Percentiles rank a stretch among this genome's conserved stretches.
Conservation (phyloP, 140 eudicot genomes). For the Stevia rebaudiana region DNA sequence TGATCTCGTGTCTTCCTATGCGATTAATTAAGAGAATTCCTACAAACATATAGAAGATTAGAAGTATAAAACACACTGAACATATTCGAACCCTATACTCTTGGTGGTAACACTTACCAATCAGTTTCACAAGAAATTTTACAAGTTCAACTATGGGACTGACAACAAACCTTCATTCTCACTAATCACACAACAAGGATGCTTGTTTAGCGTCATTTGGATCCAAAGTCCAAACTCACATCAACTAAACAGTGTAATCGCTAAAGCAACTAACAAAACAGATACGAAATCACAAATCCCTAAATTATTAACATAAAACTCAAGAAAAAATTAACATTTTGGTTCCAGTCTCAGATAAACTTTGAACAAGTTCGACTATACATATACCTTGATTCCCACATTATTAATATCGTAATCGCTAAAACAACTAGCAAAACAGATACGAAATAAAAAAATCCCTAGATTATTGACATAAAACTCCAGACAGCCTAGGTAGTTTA, state of each 20-base stretch:
- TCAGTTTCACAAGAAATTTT: no score
- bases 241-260: no score
- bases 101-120: background rate
- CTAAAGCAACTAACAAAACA: no score
- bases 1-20: background rate
- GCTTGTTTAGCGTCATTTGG: no score
- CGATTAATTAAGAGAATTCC: background rate
- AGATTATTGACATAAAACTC: background rate
- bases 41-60: background rate
- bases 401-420: background rate
- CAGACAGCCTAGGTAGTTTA: background rate
- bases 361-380: background rate
- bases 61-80: background rate
- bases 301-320: no score
- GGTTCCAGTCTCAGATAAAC: background rate
- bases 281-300: no score
- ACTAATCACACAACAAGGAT: no score
- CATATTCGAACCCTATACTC: background rate
- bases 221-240: no score
- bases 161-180: no score
- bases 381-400: background rate
- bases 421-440: background rate
- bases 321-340: no score
- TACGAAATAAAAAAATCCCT: background rate
- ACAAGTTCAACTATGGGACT: no score